Evolutionary conservation across 352 stramenopile species (phyloP).

Genomic region (Globisporangium echinulatum): DNA sequence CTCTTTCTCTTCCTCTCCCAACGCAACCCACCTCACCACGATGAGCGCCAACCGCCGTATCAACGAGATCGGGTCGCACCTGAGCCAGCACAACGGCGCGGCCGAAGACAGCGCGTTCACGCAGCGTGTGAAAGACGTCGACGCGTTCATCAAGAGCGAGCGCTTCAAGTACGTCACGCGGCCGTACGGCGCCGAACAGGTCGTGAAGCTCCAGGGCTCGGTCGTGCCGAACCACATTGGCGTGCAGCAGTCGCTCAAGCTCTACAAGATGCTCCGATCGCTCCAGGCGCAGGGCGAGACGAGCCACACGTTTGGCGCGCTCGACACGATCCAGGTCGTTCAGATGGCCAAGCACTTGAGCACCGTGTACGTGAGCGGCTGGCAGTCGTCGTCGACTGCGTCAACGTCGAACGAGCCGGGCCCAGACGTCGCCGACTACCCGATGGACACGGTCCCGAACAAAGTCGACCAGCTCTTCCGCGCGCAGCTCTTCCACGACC

Average conservation of each 20-base stretch:
- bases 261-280: constrained; percentile 85
- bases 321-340: constrained; percentile 94
- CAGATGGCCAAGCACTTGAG: constrained; percentile 94
- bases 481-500: constrained; percentile 96
- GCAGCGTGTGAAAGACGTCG: constrained; percentile 67
- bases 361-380: constrained; percentile 96
- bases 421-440: constrained; percentile 98
- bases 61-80: constrained; percentile 61
- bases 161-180: constrained; percentile 80
- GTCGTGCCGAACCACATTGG: constrained; percentile 41
- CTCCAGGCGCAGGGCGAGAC: constrained; percentile 72
- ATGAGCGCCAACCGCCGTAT: constrained; percentile 74
- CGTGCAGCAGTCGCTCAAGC: constrained; percentile 63
- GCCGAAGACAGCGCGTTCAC: constrained; percentile 56
- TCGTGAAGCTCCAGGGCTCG: constrained; percentile 84
- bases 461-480: constrained; percentile 97
- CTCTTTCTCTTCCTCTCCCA: background rate
- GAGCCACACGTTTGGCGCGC: constrained; percentile 84
- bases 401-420: constrained; percentile 94
- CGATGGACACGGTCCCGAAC: constrained; percentile 97
- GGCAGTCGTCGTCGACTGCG: constrained; percentile 94
- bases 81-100: constrained; percentile 46
- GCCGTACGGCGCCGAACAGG: constrained; percentile 73
- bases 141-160: constrained; percentile 61
- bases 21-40: background rate